Evolutionary conservation across 116 monocot species (phyloP).

Genomic region (Zostera marina): DNA sequence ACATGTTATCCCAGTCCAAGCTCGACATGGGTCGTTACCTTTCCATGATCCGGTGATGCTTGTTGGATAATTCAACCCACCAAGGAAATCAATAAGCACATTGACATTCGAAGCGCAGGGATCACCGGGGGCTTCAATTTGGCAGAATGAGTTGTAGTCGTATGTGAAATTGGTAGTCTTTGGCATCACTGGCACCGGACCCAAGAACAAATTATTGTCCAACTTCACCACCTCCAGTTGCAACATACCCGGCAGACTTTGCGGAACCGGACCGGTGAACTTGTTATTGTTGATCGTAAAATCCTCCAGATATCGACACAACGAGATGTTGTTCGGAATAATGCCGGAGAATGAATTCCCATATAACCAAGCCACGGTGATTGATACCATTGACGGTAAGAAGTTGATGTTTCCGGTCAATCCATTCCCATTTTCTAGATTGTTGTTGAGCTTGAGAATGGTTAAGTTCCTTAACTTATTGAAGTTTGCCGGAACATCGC

Average conservation of each 20-base stretch:
- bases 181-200: conserved; percentile 36
- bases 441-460: conserved; percentile 65
- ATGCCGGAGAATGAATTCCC: conserved; percentile 61
- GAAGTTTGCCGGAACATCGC: conserved; percentile 35
- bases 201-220: conserved; percentile 57
- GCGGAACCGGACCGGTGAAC: conserved; percentile 49
- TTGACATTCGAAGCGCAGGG: conserved; percentile 39
- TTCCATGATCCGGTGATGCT: conserved; percentile 39
- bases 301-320: conserved; percentile 11
- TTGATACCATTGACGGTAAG: conserved; percentile 23
- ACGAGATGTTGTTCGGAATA: conserved; percentile 38
- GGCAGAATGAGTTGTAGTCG: conserved; percentile 49
- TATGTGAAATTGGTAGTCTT: conserved; percentile 25
- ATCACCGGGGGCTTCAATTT: conserved; percentile 26
- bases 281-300: conserved; percentile 50
- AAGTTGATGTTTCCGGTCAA: conserved; percentile 43
- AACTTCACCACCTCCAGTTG: conserved; percentile 26
- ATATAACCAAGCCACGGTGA: conserved; percentile 60
- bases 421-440: conserved; percentile 22
- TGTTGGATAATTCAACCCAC: conserved; percentile 35
- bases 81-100: conserved; percentile 48
- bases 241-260: conserved; percentile 21
- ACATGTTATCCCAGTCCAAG: conserved; percentile 59
- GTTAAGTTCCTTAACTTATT: conserved; percentile 20
- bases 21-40: conserved; percentile 57